Evolutionary conservation across 768 basidiomycete species (phyloP).

Genomic region (Scleroderma bovista): DNA sequence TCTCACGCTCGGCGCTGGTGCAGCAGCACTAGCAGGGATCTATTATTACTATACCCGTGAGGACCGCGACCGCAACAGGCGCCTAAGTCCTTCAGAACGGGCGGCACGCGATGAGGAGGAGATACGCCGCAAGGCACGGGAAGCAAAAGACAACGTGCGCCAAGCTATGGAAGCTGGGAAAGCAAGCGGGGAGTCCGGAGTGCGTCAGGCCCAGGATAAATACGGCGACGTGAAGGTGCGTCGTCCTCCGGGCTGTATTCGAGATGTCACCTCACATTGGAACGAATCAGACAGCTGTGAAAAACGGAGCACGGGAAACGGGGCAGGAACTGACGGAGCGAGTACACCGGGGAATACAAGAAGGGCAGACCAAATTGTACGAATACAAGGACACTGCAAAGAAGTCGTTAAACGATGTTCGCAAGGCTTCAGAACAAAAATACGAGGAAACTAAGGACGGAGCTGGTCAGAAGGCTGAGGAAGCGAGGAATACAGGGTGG

Average conservation of each 20-base stretch:
- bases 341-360: constrained; percentile 21
- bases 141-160: constrained; percentile 10
- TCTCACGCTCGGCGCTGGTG: constrained; percentile 26
- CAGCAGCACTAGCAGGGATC: constrained; percentile 30
- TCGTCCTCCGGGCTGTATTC: background rate
- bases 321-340: constrained; percentile 21
- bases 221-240: constrained; percentile 33
- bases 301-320: constrained; percentile 17
- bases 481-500: constrained; percentile 23
- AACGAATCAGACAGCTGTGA: constrained; percentile 16
- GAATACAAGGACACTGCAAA: constrained; percentile 23
- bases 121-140: constrained; percentile 22
- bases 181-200: constrained; percentile 21
- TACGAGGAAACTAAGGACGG: constrained; percentile 28
- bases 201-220: constrained; percentile 27
- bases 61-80: constrained; percentile 12
- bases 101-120: constrained; percentile 32
- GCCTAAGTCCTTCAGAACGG: constrained; percentile 3
- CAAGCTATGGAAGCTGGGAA: constrained; percentile 26
- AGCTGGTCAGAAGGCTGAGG: constrained; percentile 14
- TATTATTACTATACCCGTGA: constrained; percentile 35
- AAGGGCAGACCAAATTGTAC: constrained; percentile 18
- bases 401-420: constrained; percentile 18
- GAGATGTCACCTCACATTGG: background rate
- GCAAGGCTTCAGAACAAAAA: constrained; percentile 21